These are phyloP conservation scores for Rhizopogon roseolus DNA, from an alignment of 768 basidiomycete genomes.

Conservation along the genomic window DNA sequence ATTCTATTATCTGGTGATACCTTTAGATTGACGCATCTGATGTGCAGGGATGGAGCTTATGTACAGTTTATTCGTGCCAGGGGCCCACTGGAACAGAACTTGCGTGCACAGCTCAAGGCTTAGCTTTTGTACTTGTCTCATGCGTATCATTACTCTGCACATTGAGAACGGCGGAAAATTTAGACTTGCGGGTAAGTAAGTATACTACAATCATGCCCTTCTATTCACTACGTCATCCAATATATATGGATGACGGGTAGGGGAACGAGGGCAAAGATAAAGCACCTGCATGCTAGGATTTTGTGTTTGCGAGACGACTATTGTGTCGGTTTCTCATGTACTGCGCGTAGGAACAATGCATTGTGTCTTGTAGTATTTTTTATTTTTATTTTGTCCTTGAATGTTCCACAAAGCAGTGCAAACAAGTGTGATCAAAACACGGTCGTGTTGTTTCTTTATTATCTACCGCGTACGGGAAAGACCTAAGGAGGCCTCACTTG, in stretches of 20 bases:
- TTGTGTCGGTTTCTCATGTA: too few species aligned
- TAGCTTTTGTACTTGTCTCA: slow-evolving; percentile 27
- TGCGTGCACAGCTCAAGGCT: slow-evolving; percentile 77
- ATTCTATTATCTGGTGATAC: background rate
- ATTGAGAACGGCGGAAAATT: background rate
- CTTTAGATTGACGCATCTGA: slow-evolving; percentile 5
- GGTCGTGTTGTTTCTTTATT: too few species aligned
- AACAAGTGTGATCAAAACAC: too few species aligned
- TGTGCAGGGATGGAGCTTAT: slow-evolving; percentile 83
- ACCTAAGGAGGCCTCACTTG: too few species aligned
- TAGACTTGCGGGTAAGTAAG: background rate
- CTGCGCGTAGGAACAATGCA: too few species aligned
- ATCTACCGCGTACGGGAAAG: too few species aligned
- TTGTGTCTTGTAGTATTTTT: too few species aligned
- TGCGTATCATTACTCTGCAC: slow-evolving; percentile 10
- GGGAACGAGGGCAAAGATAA: slow-evolving; percentile 79
- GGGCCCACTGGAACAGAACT: slow-evolving; percentile 81
- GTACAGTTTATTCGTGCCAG: slow-evolving; percentile 90
- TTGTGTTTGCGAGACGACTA: too few species aligned
- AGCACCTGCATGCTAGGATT: slow-evolving; percentile 11
- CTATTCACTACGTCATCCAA: slow-evolving; percentile 74
- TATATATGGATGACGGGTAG: slow-evolving; percentile 58
- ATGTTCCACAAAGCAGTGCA: too few species aligned
- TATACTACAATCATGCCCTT: slow-evolving; percentile 33
- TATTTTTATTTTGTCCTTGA: too few species aligned